Evolutionary conservation across 257 asterid genomes (phyloP).

Genomic region (Solanum habrochaites): DNA sequence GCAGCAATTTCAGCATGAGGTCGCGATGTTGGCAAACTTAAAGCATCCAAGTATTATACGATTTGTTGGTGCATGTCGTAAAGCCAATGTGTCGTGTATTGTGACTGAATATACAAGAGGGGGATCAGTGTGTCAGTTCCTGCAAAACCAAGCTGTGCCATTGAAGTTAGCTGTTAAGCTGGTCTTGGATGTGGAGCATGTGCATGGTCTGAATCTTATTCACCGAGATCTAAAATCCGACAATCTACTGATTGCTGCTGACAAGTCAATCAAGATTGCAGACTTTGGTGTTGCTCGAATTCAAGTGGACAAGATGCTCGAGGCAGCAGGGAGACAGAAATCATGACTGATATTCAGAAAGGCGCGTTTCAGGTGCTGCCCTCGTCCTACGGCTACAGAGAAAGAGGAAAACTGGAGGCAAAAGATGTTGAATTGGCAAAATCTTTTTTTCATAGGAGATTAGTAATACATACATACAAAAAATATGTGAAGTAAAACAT

Average conservation of each 20-base stretch:
- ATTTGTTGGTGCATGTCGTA: conserved; percentile 84
- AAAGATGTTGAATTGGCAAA: not conserved
- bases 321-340: conserved; percentile 72
- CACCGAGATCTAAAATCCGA: conserved; percentile 94
- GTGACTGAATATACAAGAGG: conserved; percentile 95
- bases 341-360: conserved; percentile 74
- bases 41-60: conserved; percentile 91
- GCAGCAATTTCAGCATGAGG: conserved; percentile 95
- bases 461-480: no score
- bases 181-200: conserved; percentile 96
- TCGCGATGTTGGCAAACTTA: conserved; percentile 79
- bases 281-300: conserved; percentile 98
- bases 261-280: conserved; percentile 89
- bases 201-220: conserved; percentile 71
- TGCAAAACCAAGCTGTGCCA: conserved; percentile 81
- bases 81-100: conserved; percentile 94
- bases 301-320: conserved; percentile 75
- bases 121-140: conserved; percentile 86
- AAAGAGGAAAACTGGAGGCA: conserved; percentile 1
- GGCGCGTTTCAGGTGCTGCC: conserved; percentile 98
- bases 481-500: no score
- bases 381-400: conserved; percentile 53
- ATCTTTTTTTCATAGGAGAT: no score
- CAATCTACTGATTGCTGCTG: conserved; percentile 83
- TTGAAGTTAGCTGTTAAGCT: conserved; percentile 89